phyloP scores from a whole-genome alignment of 768 basidiomycete species.

The Lentinula guzmanii region DNA sequence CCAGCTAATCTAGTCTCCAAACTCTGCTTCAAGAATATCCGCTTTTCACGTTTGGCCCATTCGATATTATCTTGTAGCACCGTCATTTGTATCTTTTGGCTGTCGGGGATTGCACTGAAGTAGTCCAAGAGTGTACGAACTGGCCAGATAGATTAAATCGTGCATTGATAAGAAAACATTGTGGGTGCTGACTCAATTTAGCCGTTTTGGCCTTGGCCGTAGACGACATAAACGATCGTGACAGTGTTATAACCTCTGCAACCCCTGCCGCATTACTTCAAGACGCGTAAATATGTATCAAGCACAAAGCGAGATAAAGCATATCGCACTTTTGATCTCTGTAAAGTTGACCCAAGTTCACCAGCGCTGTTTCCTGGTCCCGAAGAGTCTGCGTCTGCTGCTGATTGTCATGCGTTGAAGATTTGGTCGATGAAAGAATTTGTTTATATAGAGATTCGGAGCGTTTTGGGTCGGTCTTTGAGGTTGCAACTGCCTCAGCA shows the following conservation, averaged over 20 bases:
- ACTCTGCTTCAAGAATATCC: conserved; percentile 93
- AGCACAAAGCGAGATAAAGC: neutral
- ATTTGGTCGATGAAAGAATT: conserved; percentile 10
- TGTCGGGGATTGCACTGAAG: conserved; percentile 75
- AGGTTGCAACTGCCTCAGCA: conserved; percentile 4
- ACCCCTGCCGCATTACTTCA: conserved; percentile 78
- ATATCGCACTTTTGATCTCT: conserved; percentile 71
- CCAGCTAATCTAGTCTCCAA: conserved; percentile 84
- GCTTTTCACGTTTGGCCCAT: conserved; percentile 89
- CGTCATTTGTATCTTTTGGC: conserved; percentile 68
- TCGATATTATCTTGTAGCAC: conserved; percentile 88
- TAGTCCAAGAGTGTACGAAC: conserved; percentile 92
- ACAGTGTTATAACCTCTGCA: conserved; percentile 63
- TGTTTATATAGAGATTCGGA: conserved; percentile 12
- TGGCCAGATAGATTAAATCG: conserved; percentile 22
- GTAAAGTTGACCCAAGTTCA: conserved; percentile 83
- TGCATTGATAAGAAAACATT: neutral
- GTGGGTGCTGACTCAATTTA: conserved; percentile 48
- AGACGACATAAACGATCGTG: conserved; percentile 62
- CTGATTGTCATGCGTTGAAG: neutral
- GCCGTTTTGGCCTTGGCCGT: conserved; percentile 81
- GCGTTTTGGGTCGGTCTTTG: conserved; percentile 7
- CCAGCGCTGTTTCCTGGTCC: conserved; percentile 80
- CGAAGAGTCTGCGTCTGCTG: conserved; percentile 51
- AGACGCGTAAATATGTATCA: neutral